Evolutionary conservation across 768 basidiomycete species (phyloP).

Genomic region (Tephrocybe sp.): DNA sequence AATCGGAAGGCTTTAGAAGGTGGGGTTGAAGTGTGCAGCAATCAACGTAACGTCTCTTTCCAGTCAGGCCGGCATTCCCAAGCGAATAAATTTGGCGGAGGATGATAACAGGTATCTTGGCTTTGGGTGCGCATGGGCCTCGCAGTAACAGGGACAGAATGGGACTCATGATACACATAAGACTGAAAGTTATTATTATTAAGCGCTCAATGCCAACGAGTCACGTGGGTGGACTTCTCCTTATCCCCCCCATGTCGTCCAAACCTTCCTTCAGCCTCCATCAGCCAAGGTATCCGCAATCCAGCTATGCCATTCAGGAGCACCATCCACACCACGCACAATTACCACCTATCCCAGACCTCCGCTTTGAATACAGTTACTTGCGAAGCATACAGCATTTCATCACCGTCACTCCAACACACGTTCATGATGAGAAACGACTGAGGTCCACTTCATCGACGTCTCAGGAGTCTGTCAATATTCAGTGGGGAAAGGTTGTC

Average conservation of each 20-base stretch:
- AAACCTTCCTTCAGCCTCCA: conserved; percentile 20
- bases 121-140: too few relatives aligned
- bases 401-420: conserved; percentile 35
- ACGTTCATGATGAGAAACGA: conserved; percentile 16
- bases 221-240: conserved; percentile 11
- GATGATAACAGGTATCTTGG: too few relatives aligned
- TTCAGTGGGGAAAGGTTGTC: conserved; percentile 55
- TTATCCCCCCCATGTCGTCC: conserved; percentile 12
- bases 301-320: conserved; percentile 7
- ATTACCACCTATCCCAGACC: conserved; percentile 64
- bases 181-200: too few relatives aligned
- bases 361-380: conserved; percentile 76
- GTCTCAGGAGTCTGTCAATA: conserved; percentile 29
- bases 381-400: conserved; percentile 55
- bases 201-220: not conserved
- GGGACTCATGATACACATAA: too few relatives aligned
- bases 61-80: not conserved
- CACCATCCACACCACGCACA: conserved; percentile 27
- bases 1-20: not conserved
- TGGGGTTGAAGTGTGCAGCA: not conserved
- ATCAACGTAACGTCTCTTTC: too few relatives aligned
- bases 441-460: conserved; percentile 12
- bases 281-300: conserved; percentile 20
- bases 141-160: too few relatives aligned
- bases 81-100: not conserved